phyloP scores from a whole-genome alignment of 371 early-diverging fungal genomes.

The Mucor velutinosus region DNA sequence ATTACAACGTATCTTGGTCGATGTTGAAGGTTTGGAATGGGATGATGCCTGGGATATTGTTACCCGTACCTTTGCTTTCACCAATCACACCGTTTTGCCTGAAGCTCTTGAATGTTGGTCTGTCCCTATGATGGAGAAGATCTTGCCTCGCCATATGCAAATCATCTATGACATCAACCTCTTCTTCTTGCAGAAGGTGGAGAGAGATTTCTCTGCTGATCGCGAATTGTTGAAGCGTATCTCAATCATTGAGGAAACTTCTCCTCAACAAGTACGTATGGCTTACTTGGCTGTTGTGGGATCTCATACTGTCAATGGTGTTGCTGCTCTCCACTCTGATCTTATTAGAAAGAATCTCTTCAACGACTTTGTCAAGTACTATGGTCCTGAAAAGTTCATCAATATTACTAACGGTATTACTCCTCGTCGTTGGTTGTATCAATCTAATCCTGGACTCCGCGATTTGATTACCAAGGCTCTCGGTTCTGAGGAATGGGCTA shows the following conservation, averaged over 20 bases:
- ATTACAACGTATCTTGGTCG: constrained; percentile 85
- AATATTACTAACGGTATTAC: constrained; percentile 96
- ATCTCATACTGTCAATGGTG: constrained; percentile 93
- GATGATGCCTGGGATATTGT: constrained; percentile 94
- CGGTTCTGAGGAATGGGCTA: constrained; percentile 68
- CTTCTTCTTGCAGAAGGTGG: constrained; percentile 91
- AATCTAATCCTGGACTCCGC: constrained; percentile 85
- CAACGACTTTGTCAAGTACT: constrained; percentile 82
- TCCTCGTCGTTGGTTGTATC: constrained; percentile 92
- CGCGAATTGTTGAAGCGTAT: constrained; percentile 84
- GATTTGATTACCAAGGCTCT: constrained; percentile 76
- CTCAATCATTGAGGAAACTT: constrained; percentile 88
- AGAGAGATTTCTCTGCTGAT: constrained; percentile 77
- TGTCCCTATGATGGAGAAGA: constrained; percentile 83
- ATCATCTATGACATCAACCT: constrained; percentile 96
- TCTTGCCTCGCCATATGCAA: constrained; percentile 91
- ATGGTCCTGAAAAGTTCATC: constrained; percentile 82
- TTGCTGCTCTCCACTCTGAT: constrained; percentile 89
- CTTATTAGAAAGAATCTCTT: constrained; percentile 83
- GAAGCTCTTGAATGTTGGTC: constrained; percentile 96
- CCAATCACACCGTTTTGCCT: constrained; percentile 95
- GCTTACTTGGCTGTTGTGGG: constrained; percentile 70
- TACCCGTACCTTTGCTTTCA: constrained; percentile 87
- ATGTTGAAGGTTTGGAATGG: constrained; percentile 86
- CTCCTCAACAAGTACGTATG: constrained; percentile 90